phyloP scores from a whole-genome alignment of 163 green algal species.

The Volvox carteri region DNA sequence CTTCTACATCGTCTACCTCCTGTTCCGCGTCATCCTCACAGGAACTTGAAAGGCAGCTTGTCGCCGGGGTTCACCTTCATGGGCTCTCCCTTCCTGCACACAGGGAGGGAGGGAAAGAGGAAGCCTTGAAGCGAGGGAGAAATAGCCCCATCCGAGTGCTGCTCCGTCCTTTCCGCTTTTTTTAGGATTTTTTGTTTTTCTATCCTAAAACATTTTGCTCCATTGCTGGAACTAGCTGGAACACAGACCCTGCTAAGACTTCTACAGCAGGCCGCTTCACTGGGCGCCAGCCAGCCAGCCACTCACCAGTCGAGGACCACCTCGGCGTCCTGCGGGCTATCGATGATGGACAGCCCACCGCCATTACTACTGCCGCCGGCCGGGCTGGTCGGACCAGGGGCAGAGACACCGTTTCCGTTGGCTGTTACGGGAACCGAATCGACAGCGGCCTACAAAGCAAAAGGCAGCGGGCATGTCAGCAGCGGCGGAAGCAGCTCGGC shows the following conservation, averaged over 20 bases:
- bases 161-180: no score
- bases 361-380: background rate
- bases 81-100: slow-evolving; percentile 85
- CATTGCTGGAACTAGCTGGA: no score
- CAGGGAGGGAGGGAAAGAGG: background rate
- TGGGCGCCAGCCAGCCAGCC: no score
- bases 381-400: background rate
- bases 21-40: no score
- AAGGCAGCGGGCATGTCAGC: no score
- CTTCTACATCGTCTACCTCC: no score
- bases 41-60: slow-evolving; percentile 85
- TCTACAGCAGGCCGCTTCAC: no score
- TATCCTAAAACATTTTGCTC: no score
- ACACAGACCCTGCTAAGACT: background rate
- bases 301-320: slow-evolving; percentile 63
- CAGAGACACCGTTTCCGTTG: background rate
- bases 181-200: no score
- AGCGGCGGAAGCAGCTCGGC: no score
- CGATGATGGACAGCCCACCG: slow-evolving; percentile 51
- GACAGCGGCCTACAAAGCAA: background rate
- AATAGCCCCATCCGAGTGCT: no score
- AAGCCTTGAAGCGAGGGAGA: no score
- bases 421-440: background rate
- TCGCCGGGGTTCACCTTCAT: slow-evolving; percentile 87
- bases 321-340: slow-evolving; percentile 61